Evolutionary conservation across 139 green algal genomes (phyloP).

Genomic region (Chlamydomonas schloesseri): DNA sequence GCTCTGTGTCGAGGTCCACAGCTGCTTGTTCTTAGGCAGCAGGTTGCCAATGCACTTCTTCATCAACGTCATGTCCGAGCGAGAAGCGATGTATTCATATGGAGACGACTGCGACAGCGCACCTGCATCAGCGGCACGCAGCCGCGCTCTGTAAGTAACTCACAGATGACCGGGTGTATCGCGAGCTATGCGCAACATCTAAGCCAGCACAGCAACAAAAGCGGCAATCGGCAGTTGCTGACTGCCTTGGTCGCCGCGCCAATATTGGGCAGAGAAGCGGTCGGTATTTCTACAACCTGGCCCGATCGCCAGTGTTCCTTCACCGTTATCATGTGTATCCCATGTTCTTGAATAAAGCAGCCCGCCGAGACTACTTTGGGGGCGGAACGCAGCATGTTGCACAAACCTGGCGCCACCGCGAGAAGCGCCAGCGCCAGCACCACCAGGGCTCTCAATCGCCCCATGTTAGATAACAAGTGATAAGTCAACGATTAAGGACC

Average conservation of each 20-base stretch:
- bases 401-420: slow-evolving; percentile 10
- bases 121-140: not conserved
- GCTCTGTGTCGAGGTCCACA: not conserved
- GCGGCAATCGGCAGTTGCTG: too few species aligned
- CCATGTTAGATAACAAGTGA: slow-evolving; percentile 10
- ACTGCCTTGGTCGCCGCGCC: too few species aligned
- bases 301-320: too few species aligned
- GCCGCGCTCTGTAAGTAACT: too few species aligned
- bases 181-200: too few species aligned
- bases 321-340: too few species aligned
- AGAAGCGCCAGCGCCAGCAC: slow-evolving; percentile 20
- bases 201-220: too few species aligned
- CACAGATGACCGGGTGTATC: too few species aligned
- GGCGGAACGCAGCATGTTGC: not conserved
- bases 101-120: not conserved
- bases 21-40: not conserved
- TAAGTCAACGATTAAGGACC: too few species aligned
- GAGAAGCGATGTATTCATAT: not conserved
- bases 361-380: not conserved
- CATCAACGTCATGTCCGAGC: slow-evolving; percentile 4
- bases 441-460: slow-evolving; percentile 16
- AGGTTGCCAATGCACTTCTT: slow-evolving; percentile 3
- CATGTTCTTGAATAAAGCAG: not conserved
- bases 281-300: too few species aligned
- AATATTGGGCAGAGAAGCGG: too few species aligned